phyloP scores from a whole-genome alignment of 2,329 filamentous ascomycete genomes.

The Orbilia javanica region DNA sequence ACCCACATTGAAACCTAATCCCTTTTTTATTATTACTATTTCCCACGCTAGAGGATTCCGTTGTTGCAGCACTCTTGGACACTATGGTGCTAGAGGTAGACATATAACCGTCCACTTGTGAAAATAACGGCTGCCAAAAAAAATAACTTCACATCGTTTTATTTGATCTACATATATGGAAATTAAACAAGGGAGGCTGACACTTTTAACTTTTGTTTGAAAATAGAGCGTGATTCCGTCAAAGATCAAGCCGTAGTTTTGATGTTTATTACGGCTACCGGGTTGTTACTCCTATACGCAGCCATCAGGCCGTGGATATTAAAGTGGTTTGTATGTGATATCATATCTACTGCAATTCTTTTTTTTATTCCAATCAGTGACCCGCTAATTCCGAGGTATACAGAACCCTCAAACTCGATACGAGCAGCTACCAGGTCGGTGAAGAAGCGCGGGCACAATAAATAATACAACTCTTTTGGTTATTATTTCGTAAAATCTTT shows the following conservation, averaged over 20 bases:
- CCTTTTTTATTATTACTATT: neutral
- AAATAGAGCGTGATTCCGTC: slow-evolving; percentile 73
- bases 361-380: neutral
- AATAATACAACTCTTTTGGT: neutral
- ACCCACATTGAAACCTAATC: neutral
- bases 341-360: slow-evolving; percentile 62
- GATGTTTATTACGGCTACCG: slow-evolving; percentile 75
- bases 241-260: slow-evolving; percentile 77
- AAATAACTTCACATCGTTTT: too few species aligned
- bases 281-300: slow-evolving; percentile 73
- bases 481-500: neutral
- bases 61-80: neutral
- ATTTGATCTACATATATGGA: neutral
- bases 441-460: neutral
- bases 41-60: neutral
- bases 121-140: neutral
- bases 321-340: slow-evolving; percentile 65
- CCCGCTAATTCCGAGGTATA: neutral
- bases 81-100: neutral
- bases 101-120: slow-evolving; percentile 10
- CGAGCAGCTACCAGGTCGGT: slow-evolving; percentile 40
- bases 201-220: neutral
- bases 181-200: neutral
- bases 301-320: slow-evolving; percentile 72
- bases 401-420: slow-evolving; percentile 46